Evolutionary conservation across 1,139 yeast genomes (phyloP), one percentile per base, ranked within the genome.

Genomic region (Hansenula anomala): DNA sequence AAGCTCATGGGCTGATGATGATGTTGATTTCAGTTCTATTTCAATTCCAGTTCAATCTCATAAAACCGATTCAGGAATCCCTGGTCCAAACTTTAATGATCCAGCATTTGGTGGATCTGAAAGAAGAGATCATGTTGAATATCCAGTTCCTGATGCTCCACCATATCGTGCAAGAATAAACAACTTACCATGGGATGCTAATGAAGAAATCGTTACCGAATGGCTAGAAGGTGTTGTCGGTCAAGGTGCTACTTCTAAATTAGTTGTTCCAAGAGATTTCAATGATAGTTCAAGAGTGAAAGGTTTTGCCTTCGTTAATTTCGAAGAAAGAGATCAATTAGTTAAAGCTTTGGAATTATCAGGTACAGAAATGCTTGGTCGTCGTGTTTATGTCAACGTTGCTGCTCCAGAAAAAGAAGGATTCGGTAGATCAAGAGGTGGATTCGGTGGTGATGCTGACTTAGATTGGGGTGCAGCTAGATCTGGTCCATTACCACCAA

Each of bases 81-180:
- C 32, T 20, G 60, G 58, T 33, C 61, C 61, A 18, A 55, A 60
- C 28, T 51, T 61, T 34, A 45, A 52, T 42, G 69, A 64, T 43
- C 67, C 67, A 23, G 63, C 68, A 12, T 54, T 63, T 38, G 65
- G 58, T 34, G 59, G 58, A 14, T 36, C 33, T 39, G 57, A 41
- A 30, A 46, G 69, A 39, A 58, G 55, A 38, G 71, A 73, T 47
- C 75, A 87, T 62, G 75, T 71, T 47, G 92, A 81, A 56, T 84
- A 67, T 55, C 96, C 96, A 33, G 72, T 94, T 46, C 99, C 99
- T 36, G 95, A 89, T 55, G 73, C 69, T 40, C 90, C 97, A 24
- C 99, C 99, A 40, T 94, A 66, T 71, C 84, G 87, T 56, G 97
- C 96, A 17, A 78, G 89, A 63, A 73, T 92, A 52, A 78, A 80